Percentiles rank a stretch among this genome's conserved stretches.
Conservation (phyloP, 2,329 filamentous ascomycete genomes). For the Sphaerulina vaccinii region DNA sequence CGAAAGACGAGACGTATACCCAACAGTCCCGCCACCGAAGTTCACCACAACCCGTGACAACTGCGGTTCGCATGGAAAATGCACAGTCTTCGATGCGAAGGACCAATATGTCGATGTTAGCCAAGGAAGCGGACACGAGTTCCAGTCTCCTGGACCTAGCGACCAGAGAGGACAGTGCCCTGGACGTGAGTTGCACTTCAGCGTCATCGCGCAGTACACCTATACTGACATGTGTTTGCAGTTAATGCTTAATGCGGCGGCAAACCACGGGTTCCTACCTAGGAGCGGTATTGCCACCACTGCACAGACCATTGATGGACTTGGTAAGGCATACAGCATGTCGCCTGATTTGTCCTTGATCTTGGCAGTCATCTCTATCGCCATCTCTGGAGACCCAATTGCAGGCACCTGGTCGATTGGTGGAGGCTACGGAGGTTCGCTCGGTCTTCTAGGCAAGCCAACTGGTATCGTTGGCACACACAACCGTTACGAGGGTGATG, state of each 20-base stretch:
- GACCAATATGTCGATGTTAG: slow-evolving; percentile 32
- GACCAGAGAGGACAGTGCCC: slow-evolving; percentile 9
- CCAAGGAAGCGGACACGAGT: slow-evolving; percentile 31
- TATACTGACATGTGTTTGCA: too few species aligned
- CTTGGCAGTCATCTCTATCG: slow-evolving; percentile 21
- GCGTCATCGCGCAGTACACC: slow-evolving; percentile 5
- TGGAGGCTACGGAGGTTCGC: slow-evolving; percentile 4
- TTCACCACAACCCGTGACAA: slow-evolving; percentile 23
- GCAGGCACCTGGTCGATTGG: slow-evolving; percentile 28
- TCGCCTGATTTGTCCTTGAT: slow-evolving; percentile 21
- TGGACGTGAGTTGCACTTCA: not conserved
- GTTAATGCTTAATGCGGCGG: slow-evolving; percentile 10
- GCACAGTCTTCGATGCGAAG: slow-evolving; percentile 32
- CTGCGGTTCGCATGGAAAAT: slow-evolving; percentile 23
- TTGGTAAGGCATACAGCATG: slow-evolving; percentile 31
- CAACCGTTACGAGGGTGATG: slow-evolving; percentile 39
- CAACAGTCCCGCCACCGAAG: slow-evolving; percentile 17
- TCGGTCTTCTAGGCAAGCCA: slow-evolving; percentile 9
- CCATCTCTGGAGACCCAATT: slow-evolving; percentile 23
- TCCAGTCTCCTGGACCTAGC: slow-evolving; percentile 26
- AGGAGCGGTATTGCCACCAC: slow-evolving; percentile 32
- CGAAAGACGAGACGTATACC: slow-evolving; percentile 16
- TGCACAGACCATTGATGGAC: slow-evolving; percentile 21
- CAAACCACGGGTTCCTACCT: slow-evolving; percentile 17
- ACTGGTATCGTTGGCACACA: slow-evolving; percentile 30